A percentile compares a stretch with the other conserved stretches of the same genome.
These are phyloP conservation scores for Pterula multifida DNA, from an alignment of 1,284 basidiomycete species.

Conservation along the genomic window DNA sequence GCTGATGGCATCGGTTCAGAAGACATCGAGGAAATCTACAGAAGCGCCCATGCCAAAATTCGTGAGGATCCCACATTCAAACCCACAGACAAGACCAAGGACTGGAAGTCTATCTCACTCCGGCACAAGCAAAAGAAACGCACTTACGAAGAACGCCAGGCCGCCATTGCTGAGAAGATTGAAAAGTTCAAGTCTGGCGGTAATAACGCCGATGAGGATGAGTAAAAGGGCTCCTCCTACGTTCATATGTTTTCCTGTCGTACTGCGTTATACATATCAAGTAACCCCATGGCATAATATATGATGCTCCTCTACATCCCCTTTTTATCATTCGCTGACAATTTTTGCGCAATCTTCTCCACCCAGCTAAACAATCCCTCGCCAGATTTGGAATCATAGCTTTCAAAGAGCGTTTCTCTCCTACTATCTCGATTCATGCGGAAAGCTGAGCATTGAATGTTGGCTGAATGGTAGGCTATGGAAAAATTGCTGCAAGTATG, in stretches of 20 bases:
- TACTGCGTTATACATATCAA: constrained; percentile 9
- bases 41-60: constrained; percentile 84
- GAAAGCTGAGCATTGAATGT: neutral
- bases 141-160: constrained; percentile 69
- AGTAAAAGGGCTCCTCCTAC: constrained; percentile 49
- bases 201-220: constrained; percentile 30
- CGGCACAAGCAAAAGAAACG: constrained; percentile 70
- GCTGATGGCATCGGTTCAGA: constrained; percentile 93
- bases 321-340: constrained; percentile 7
- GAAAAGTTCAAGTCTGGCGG: constrained; percentile 69
- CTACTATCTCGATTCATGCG: neutral
- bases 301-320: constrained; percentile 5
- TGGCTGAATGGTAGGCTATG: neutral
- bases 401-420: neutral
- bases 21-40: constrained; percentile 96
- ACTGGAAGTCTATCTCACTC: constrained; percentile 84
- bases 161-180: constrained; percentile 74
- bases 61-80: constrained; percentile 91
- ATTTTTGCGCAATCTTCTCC: neutral
- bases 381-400: neutral
- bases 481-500: constrained; percentile 1
- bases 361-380: neutral
- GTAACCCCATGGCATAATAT: constrained; percentile 8
- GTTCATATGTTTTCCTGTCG: constrained; percentile 4
- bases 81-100: constrained; percentile 82